These are phyloP conservation scores for Gamsiella multidivaricata DNA, from an alignment of 192 early-diverging fungal species.

Conservation along the genomic window DNA sequence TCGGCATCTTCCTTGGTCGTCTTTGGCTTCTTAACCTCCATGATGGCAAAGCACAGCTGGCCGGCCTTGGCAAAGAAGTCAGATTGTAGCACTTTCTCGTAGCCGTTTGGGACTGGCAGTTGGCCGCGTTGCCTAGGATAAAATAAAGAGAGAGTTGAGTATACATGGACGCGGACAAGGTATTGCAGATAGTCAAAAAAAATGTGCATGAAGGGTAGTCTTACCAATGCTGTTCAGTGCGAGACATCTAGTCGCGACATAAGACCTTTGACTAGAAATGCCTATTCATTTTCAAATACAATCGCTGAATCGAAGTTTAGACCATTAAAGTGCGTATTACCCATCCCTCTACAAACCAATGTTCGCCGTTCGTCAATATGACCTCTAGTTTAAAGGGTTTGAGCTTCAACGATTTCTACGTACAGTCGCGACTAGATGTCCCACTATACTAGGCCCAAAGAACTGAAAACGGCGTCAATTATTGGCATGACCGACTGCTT, in stretches of 20 bases:
- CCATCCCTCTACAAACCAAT: no score
- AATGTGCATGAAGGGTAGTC: neutral
- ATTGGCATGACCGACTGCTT: conserved; percentile 23
- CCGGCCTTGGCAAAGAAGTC: conserved; percentile 12
- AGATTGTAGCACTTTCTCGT: conserved; percentile 11
- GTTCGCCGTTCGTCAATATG: no score
- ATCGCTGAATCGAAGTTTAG: no score
- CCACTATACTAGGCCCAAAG: conserved; percentile 10
- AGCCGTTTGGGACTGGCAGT: conserved; percentile 12
- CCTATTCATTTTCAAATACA: no score
- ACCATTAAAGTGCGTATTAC: no score
- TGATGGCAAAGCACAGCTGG: conserved; percentile 6
- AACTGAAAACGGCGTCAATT: conserved; percentile 24
- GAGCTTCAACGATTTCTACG: no score
- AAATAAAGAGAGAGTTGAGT: neutral
- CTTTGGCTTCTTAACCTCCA: conserved; percentile 20
- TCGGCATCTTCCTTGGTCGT: conserved; percentile 1
- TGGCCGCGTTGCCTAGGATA: conserved; percentile 15
- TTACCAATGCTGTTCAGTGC: conserved; percentile 33
- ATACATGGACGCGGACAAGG: neutral
- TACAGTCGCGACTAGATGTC: no score
- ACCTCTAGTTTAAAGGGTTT: no score
- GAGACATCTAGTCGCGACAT: no score
- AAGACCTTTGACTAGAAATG: no score
- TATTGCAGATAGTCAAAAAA: neutral